A percentile compares a stretch with the other conserved stretches of the same genome.
Evolutionary conservation across 139 green algal genomes (phyloP).

Genomic region (Tetraselmis chui): DNA sequence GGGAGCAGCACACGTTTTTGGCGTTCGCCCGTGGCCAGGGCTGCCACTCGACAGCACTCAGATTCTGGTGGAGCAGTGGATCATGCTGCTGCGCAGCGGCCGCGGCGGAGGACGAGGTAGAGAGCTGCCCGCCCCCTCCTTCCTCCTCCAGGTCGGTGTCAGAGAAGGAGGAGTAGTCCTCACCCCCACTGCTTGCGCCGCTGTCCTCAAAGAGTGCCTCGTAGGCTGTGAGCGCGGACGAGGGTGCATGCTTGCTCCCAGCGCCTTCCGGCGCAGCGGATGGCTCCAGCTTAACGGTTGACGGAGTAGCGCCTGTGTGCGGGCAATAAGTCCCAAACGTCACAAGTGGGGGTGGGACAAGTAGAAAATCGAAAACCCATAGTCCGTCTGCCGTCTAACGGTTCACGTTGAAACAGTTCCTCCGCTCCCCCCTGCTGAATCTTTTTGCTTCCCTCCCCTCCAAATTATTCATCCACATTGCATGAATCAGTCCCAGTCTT

Average conservation of each 20-base stretch:
- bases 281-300: not conserved
- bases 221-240: not conserved
- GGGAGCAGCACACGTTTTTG: not conserved
- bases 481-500: no score
- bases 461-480: no score
- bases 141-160: conserved; percentile 30
- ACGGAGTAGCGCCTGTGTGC: not conserved
- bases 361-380: no score
- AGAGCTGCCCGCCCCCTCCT: no score
- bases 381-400: no score
- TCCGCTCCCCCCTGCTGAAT: no score
- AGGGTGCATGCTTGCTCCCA: not conserved
- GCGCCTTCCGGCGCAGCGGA: not conserved
- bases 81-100: no score
- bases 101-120: no score
- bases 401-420: no score
- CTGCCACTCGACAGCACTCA: conserved; percentile 13
- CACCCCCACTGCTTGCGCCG: not conserved
- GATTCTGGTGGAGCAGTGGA: not conserved
- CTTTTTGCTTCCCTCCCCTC: no score
- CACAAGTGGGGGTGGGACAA: no score
- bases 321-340: no score
- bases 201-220: not conserved
- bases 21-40: not conserved
- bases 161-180: conserved; percentile 34